Evolutionary conservation across 768 basidiomycete species (phyloP).

Genomic region (Lactifluus echinatus): DNA sequence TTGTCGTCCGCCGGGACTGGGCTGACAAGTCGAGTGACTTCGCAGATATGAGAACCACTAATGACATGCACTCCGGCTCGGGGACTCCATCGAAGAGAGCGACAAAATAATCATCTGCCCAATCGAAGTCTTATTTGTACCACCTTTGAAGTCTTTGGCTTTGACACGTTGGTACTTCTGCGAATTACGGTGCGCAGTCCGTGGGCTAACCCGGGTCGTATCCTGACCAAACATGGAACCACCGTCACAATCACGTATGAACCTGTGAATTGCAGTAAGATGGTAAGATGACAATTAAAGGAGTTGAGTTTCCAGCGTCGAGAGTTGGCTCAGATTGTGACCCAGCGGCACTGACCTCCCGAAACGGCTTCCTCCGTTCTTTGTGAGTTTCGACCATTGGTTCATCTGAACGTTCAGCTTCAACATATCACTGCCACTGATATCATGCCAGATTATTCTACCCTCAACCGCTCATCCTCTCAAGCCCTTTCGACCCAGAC

Average conservation of each 20-base stretch:
- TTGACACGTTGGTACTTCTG: neutral
- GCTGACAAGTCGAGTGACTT: neutral
- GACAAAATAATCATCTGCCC: neutral
- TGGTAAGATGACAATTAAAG: neutral
- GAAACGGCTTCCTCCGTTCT: neutral
- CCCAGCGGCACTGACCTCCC: neutral
- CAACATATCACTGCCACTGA: neutral
- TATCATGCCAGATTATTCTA: conserved; percentile 5
- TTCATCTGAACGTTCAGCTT: neutral
- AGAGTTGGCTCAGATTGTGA: neutral
- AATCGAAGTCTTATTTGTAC: neutral
- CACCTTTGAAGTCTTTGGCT: neutral
- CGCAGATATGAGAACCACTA: neutral
- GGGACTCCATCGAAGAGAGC: neutral
- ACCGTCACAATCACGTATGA: too few species aligned
- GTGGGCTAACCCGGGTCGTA: neutral
- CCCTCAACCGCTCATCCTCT: neutral
- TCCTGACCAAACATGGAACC: too few species aligned
- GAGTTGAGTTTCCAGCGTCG: neutral
- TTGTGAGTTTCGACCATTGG: neutral
- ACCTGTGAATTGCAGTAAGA: neutral
- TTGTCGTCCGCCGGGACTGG: neutral
- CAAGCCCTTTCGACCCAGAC: neutral
- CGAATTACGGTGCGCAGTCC: neutral
- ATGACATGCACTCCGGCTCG: neutral